A percentile compares a stretch with the other conserved stretches of the same genome.
phyloP scores from a whole-genome alignment of 2,329 filamentous ascomycete species.

The Pseudovirgaria hyperparasitica region DNA sequence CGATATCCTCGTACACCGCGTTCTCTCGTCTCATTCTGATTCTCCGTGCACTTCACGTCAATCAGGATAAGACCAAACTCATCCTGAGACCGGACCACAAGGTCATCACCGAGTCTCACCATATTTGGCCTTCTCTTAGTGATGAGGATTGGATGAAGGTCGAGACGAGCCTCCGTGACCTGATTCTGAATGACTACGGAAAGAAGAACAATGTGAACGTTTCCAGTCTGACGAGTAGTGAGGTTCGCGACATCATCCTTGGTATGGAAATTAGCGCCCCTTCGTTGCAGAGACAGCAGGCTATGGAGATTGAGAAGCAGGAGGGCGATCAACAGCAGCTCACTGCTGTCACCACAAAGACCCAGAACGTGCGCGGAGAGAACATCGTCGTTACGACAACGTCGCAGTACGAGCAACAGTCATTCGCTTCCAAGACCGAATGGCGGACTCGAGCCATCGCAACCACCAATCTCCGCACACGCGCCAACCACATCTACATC shows the following conservation, averaged over 20 bases:
- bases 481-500: constrained; percentile 97
- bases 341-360: constrained; percentile 95
- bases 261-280: constrained; percentile 99
- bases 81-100: constrained; percentile 92
- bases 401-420: constrained; percentile 93
- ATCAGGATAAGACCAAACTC: constrained; percentile 96
- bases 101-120: constrained; percentile 95
- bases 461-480: constrained; percentile 83
- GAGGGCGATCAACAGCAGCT: constrained; percentile 94
- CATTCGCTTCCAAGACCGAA: constrained; percentile 96
- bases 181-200: constrained; percentile 96
- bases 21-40: constrained; percentile 94
- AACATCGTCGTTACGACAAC: constrained; percentile 98
- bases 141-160: constrained; percentile 99
- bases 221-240: constrained; percentile 87
- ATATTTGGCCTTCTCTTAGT: constrained; percentile 90
- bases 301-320: constrained; percentile 97
- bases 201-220: constrained; percentile 99
- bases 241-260: constrained; percentile 95
- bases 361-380: constrained; percentile 90
- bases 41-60: constrained; percentile 87
- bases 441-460: constrained; percentile 96
- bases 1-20: constrained; percentile 94
- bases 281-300: constrained; percentile 95
- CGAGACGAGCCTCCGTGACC: constrained; percentile 87